Evolutionary conservation across 257 asterid species (phyloP), one percentile per base, ranked within the genome.

Genomic region (Solanum okadae): DNA sequence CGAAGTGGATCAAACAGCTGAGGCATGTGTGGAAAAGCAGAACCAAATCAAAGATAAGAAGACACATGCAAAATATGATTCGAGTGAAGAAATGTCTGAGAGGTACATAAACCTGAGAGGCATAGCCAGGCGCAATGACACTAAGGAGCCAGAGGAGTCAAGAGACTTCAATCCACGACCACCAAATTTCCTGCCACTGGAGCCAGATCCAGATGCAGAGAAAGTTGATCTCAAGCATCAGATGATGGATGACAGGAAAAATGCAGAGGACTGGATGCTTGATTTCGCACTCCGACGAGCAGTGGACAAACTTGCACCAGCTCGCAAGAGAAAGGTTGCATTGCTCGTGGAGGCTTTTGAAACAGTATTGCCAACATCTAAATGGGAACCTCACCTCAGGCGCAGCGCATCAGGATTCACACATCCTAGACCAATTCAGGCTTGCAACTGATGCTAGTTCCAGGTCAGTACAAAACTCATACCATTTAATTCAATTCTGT

Each of bases 331-430:
- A 83, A 96, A 94, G 88, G 99, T 95, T 16, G 92, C 95, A 1
- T 87, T 96, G 81, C 94, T 96, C 8, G 98, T 96, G 70, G 98
- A 94, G 92, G 99, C 98, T 37, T 95, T 96, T 27, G 99, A 96
- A 84, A 94, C 94, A 44, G 98, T 96, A 18, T 85, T 90, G 88
- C 99, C 98, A 52, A 27, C 70, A 61, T 88, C 93, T 35, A 93
- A 91, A 88, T 89, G 44, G 22, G 94, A 95, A 63, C 49, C 91
- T 73, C 92, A 88, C 12, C 86, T 38, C 85, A 90, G 90, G 87
- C 92, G 88, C 49, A 38, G 75, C 35, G 70, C 94, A 22, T 87
- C 87, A 29, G 84, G 79, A 12, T 93, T 93, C 12, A 88, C 84
- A 33, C 86, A 70, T 82, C 86, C 92, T 42, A 91, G 90, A 83